A percentile compares a stretch with the other conserved stretches of the same genome.
These are phyloP conservation scores for Fusarium sublunatum DNA, from an alignment of 2,329 filamentous ascomycete genomes.

Conservation along the genomic window DNA sequence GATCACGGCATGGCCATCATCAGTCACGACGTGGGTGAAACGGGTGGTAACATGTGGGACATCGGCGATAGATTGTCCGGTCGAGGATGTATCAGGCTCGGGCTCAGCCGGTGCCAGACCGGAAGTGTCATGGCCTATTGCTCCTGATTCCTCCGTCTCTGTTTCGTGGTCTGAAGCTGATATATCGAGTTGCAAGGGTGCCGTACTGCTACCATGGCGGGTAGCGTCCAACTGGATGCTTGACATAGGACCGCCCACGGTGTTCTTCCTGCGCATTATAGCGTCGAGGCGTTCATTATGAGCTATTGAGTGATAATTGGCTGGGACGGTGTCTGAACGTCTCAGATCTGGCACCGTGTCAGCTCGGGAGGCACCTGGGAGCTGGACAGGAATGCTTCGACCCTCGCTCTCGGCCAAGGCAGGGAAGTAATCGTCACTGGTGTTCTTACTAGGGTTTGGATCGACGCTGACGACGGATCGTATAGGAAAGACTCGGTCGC, in stretches of 20 bases:
- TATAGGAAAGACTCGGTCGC: constrained; percentile 81
- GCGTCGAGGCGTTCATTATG: constrained; percentile 38
- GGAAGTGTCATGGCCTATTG: constrained; percentile 1
- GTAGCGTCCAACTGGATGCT: constrained; percentile 60
- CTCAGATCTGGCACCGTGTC: constrained; percentile 47
- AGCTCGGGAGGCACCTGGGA: constrained; percentile 46
- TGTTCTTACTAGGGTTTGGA: constrained; percentile 57
- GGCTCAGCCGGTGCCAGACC: neutral
- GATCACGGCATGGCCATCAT: constrained; percentile 83
- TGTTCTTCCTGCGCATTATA: constrained; percentile 49
- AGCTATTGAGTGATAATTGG: constrained; percentile 35
- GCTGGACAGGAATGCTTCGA: constrained; percentile 47
- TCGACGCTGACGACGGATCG: constrained; percentile 81
- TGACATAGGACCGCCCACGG: constrained; percentile 54
- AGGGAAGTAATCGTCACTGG: constrained; percentile 55
- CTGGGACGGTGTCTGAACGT: constrained; percentile 44
- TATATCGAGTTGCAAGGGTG: constrained; percentile 52
- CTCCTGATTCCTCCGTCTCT: constrained; percentile 48
- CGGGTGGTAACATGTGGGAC: constrained; percentile 72
- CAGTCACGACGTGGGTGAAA: constrained; percentile 81
- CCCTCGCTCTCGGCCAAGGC: constrained; percentile 49
- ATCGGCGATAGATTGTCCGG: constrained; percentile 42
- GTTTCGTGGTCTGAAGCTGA: constrained; percentile 49
- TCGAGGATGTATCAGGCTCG: constrained; percentile 36
- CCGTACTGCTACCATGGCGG: constrained; percentile 50